Percentiles rank a stretch among this genome's conserved stretches.
phyloP scores from a whole-genome alignment of 352 stramenopile genomes.

The Phytophthora sansomeana region DNA sequence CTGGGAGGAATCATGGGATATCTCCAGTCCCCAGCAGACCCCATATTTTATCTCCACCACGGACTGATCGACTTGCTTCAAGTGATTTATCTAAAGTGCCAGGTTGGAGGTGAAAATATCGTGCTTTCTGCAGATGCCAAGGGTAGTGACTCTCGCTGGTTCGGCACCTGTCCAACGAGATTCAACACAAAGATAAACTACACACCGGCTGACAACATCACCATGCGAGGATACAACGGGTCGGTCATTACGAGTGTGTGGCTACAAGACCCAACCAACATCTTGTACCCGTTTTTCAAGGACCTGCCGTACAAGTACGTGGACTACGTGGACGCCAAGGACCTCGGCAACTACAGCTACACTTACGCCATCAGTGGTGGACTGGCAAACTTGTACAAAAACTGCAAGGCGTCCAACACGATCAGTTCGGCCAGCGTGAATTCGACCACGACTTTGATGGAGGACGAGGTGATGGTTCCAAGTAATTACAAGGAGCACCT shows the following conservation, averaged over 20 bases:
- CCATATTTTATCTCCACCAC: constrained; percentile 67
- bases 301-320: constrained; percentile 50
- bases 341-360: constrained; percentile 68
- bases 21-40: constrained; percentile 55
- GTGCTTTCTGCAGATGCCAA: constrained; percentile 38
- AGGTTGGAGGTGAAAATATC: constrained; percentile 37
- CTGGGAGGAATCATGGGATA: constrained; percentile 58
- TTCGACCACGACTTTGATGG: constrained; percentile 8
- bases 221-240: constrained; percentile 28
- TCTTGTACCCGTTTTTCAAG: constrained; percentile 74
- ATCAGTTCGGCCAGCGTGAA: constrained; percentile 21
- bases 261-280: constrained; percentile 44
- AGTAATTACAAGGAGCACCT: constrained; percentile 5
- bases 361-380: constrained; percentile 58
- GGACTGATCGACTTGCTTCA: constrained; percentile 53
- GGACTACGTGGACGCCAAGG: constrained; percentile 59
- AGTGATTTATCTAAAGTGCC: constrained; percentile 68
- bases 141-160: constrained; percentile 44
- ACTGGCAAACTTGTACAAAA: constrained; percentile 57
- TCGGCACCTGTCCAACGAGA: constrained; percentile 33
- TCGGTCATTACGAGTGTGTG: constrained; percentile 48
- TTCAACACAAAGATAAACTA: constrained; percentile 22
- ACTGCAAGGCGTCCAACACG: constrained; percentile 50
- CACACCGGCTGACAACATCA: constrained; percentile 33
- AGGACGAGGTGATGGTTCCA: constrained; percentile 5